Evolutionary conservation across 257 asterid species (phyloP).

Genomic region (Petrea volubilis): DNA sequence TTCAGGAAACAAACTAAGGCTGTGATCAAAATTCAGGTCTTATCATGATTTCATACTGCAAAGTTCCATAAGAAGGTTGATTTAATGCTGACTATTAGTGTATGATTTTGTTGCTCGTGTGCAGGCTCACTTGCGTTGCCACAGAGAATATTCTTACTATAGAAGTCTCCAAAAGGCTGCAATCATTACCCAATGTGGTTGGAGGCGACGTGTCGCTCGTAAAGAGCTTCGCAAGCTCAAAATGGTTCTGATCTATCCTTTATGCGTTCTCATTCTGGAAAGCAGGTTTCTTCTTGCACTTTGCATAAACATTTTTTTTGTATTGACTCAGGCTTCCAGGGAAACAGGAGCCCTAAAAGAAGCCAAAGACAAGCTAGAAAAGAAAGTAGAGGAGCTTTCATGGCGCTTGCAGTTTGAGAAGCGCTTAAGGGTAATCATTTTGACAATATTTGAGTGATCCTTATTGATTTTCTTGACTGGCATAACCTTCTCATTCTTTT

Average conservation of each 20-base stretch:
- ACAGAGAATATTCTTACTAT: conserved; percentile 65
- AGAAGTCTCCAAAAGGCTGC: conserved; percentile 82
- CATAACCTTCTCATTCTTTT: conserved; percentile 27
- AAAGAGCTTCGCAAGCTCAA: conserved; percentile 87
- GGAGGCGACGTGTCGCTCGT: conserved; percentile 91
- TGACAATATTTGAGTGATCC: conserved; percentile 14
- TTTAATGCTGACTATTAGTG: conserved; percentile 22
- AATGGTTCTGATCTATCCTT: conserved; percentile 62
- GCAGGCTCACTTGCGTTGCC: conserved; percentile 83
- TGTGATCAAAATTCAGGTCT: conserved; percentile 85
- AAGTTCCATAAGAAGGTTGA: conserved; percentile 4
- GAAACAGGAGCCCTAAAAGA: conserved; percentile 97
- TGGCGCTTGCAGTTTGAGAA: conserved; percentile 99
- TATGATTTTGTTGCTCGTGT: conserved; percentile 27
- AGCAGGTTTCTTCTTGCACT: conserved; percentile 15
- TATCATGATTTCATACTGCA: conserved; percentile 26
- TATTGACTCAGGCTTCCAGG: conserved; percentile 73
- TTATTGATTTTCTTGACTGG: conserved; percentile 24
- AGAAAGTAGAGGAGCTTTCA: conserved; percentile 98
- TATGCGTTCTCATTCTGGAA: conserved; percentile 22
- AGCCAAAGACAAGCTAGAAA: conserved; percentile 97
- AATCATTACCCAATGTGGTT: conserved; percentile 86
- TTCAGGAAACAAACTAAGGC: conserved; percentile 91
- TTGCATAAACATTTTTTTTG: conserved; percentile 20
- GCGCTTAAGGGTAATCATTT: conserved; percentile 71